Percentiles rank a stretch among this genome's conserved stretches.
Conservation (phyloP, 2,329 filamentous ascomycete species). For the Penicillium sp. region DNA sequence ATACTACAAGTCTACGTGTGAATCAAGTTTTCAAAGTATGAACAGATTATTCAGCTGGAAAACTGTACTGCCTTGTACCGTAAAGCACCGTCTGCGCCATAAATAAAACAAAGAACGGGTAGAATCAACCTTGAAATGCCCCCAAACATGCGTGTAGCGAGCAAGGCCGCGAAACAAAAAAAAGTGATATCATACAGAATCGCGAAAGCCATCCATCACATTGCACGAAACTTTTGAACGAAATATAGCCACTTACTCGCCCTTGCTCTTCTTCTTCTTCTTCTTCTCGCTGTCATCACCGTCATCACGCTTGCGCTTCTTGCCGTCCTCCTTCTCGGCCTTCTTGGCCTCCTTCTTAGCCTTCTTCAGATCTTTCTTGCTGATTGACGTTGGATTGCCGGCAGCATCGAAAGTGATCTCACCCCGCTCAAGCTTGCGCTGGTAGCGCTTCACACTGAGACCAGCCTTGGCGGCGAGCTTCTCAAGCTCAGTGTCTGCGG, state of each 20-base stretch:
- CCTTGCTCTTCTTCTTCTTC: slow-evolving; percentile 53
- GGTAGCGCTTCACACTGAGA: slow-evolving; percentile 74
- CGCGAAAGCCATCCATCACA: slow-evolving; percentile 34
- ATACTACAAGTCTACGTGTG: neutral
- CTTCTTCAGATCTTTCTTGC: slow-evolving; percentile 79
- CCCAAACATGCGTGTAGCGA: slow-evolving; percentile 30
- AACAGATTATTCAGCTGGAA: slow-evolving; percentile 34
- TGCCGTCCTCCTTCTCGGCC: slow-evolving; percentile 60
- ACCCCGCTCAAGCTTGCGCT: slow-evolving; percentile 75
- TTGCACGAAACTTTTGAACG: slow-evolving; percentile 45
- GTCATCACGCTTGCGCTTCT: slow-evolving; percentile 70
- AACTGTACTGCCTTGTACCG: slow-evolving; percentile 39
- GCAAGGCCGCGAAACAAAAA: slow-evolving; percentile 27
- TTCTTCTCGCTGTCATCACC: slow-evolving; percentile 59
- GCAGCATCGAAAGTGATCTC: slow-evolving; percentile 69
- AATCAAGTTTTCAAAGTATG: slow-evolving; percentile 21
- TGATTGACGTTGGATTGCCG: slow-evolving; percentile 68
- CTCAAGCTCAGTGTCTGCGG: slow-evolving; percentile 53
- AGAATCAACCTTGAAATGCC: slow-evolving; percentile 33
- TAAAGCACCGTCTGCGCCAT: slow-evolving; percentile 37
- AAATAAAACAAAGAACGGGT: slow-evolving; percentile 34
- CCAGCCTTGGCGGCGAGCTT: slow-evolving; percentile 68
- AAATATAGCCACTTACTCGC: slow-evolving; percentile 60
- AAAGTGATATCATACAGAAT: slow-evolving; percentile 52
- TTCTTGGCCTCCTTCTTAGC: slow-evolving; percentile 66